These are phyloP conservation scores for Verruconis gallopava DNA, from an alignment of 2,329 filamentous ascomycete genomes.

Conservation along the genomic window DNA sequence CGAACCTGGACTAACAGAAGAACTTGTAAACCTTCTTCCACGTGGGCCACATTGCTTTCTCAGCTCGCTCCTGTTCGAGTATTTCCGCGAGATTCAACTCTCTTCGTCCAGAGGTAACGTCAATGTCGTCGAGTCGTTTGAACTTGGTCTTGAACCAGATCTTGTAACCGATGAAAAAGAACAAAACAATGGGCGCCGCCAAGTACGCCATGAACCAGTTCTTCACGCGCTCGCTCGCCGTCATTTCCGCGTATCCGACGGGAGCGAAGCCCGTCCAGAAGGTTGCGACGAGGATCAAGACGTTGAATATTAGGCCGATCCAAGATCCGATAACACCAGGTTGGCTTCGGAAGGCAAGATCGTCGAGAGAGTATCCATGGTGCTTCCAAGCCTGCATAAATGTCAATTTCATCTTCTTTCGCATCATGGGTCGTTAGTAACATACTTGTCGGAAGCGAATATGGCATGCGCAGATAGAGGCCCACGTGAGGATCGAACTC, in stretches of 20 bases:
- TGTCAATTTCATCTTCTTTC: conserved; percentile 6
- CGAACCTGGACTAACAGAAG: no score
- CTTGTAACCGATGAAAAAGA: conserved; percentile 31
- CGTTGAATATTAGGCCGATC: conserved; percentile 44
- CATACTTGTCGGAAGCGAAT: not conserved
- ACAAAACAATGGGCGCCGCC: conserved; percentile 9
- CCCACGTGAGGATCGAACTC: conserved; percentile 11
- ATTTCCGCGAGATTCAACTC: conserved; percentile 14
- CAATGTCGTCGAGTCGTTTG: conserved; percentile 4
- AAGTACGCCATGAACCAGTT: conserved; percentile 12
- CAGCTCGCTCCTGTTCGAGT: conserved; percentile 3
- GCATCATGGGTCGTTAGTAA: no score
- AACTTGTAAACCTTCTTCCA: conserved; percentile 39
- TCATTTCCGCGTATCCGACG: conserved; percentile 11
- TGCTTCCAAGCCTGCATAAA: conserved; percentile 48
- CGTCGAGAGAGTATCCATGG: conserved; percentile 53
- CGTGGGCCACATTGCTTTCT: conserved; percentile 24
- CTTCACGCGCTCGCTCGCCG: conserved; percentile 6
- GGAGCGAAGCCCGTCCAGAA: conserved; percentile 23
- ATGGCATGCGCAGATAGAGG: conserved; percentile 9
- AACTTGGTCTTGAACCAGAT: conserved; percentile 35
- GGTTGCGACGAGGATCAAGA: conserved; percentile 41
- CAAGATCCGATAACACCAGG: conserved; percentile 51
- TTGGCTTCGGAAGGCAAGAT: conserved; percentile 49
- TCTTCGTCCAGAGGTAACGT: conserved; percentile 4